Evolutionary conservation across 257 asterid species (phyloP), one percentile per base, ranked within the genome.

Genomic region (Plantago major): DNA sequence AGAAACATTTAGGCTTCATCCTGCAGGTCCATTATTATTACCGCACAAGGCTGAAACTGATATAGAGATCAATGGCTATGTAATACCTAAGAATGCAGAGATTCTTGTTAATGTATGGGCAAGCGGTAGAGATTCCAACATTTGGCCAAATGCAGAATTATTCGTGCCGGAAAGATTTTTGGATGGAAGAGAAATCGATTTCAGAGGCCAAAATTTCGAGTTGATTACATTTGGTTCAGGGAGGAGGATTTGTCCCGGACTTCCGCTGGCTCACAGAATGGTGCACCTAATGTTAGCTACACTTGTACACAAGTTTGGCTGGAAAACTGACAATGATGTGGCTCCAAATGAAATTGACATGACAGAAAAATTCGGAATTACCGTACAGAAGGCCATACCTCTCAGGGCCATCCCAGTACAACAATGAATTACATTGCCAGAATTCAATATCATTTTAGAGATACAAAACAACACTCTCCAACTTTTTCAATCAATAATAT

Each of bases 31-130:
- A 0, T 26, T 75, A 2, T 7, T 80, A 13, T 4, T 72, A 44
- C 84, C 75, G 8, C 87, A 33, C 52, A 66, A 70, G 45, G 66
- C 73, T 3, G 42, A 45, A 0, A 38, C 28, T 0, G 76, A 75
- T 3, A 28, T 67, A 0, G 68, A 70, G 65, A 64, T 74, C 19
- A 53, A 62, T 0, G 75, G 78, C 12, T 81, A 70, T 16, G 42
- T 43, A 0, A 15, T 81, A 15, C 84, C 84, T 0, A 65, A 66
- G 42, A 42, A 55, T 0, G 67, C 78, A 0, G 68, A 70, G 12
- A 8, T 81, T 12, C 64, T 81, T 0, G 55, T 78, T 10, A 81
- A 78, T 9, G 69, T 60, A 33, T 73, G 82, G 84, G 84, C 84
- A 0, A 75, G 43, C 2, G 80, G 78, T 0, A 68, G 87, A 52